Percentiles rank a stretch among this genome's conserved stretches.
Evolutionary conservation across 2,329 filamentous ascomycete species (phyloP).

Genomic region (Mycocentrospora acerina): DNA sequence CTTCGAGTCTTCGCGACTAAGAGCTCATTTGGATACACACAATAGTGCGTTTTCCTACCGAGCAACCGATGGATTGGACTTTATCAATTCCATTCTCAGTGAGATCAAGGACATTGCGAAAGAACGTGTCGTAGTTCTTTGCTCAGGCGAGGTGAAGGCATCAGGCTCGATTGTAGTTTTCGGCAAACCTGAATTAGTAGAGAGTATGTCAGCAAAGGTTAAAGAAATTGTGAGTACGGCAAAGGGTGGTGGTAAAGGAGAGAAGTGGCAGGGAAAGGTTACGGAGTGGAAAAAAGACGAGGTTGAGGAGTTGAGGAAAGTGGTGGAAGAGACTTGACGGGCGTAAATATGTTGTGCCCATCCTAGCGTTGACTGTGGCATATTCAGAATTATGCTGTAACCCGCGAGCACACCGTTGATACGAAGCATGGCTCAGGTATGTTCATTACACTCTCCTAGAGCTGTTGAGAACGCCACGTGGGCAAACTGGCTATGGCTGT

Average conservation of each 20-base stretch:
- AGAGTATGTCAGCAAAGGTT: conserved; percentile 22
- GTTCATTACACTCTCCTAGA: too few relatives aligned
- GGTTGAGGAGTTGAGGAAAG: conserved; percentile 26
- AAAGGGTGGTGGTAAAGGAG: conserved; percentile 36
- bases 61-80: conserved; percentile 30
- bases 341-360: too few relatives aligned
- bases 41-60: conserved; percentile 27
- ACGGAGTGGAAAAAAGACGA: conserved; percentile 36
- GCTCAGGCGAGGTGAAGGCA: conserved; percentile 29
- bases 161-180: conserved; percentile 30
- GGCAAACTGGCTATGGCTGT: too few relatives aligned
- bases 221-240: conserved; percentile 27
- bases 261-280: conserved; percentile 39
- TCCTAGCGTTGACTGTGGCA: too few relatives aligned
- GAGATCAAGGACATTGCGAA: conserved; percentile 30
- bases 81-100: conserved; percentile 28
- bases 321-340: conserved; percentile 14
- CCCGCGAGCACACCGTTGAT: too few relatives aligned
- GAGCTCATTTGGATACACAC: conserved; percentile 11
- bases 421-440: too few relatives aligned
- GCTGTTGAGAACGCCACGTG: too few relatives aligned
- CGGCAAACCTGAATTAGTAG: conserved; percentile 28
- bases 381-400: too few relatives aligned
- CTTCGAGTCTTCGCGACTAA: conserved; percentile 30
- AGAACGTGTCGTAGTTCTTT: conserved; percentile 26